phyloP scores from a whole-genome alignment of 805 yeast species.

The Brettanomyces custersianus region DNA sequence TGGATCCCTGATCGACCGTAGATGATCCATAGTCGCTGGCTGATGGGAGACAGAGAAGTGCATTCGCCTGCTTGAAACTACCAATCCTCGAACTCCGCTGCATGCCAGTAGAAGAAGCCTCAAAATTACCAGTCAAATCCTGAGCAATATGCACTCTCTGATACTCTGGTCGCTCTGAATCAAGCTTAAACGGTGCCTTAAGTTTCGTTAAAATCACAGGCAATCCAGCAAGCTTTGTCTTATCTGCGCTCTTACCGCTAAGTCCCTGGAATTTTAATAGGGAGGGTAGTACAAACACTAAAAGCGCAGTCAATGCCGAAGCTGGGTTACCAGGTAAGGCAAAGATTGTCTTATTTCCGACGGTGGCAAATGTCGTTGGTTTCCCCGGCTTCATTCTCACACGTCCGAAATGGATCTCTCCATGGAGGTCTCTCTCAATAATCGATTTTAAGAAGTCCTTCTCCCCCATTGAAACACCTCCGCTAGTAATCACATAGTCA shows the following conservation, averaged over 20 bases:
- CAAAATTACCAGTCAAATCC: slow-evolving; percentile 16
- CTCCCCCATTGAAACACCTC: slow-evolving; percentile 57
- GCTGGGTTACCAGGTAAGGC: slow-evolving; percentile 54
- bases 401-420: slow-evolving; percentile 42
- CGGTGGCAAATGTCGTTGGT: slow-evolving; percentile 50
- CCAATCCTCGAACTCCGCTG: slow-evolving; percentile 44
- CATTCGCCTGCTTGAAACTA: slow-evolving; percentile 39
- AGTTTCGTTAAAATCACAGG: slow-evolving; percentile 30
- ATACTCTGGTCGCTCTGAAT: slow-evolving; percentile 40
- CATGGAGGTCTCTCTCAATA: slow-evolving; percentile 32
- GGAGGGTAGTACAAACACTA: slow-evolving; percentile 40
- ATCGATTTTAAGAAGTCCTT: slow-evolving; percentile 41
- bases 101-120: slow-evolving; percentile 37
- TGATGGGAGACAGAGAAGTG: slow-evolving; percentile 35
- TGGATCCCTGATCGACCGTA: slow-evolving; percentile 12
- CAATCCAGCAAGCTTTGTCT: slow-evolving; percentile 14
- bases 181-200: slow-evolving; percentile 26
- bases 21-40: slow-evolving; percentile 9
- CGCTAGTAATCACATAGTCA: slow-evolving; percentile 41
- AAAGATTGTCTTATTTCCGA: slow-evolving; percentile 26
- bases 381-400: slow-evolving; percentile 55
- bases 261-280: slow-evolving; percentile 30
- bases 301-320: slow-evolving; percentile 39
- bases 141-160: slow-evolving; percentile 34
- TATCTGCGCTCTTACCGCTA: slow-evolving; percentile 3